Evolutionary conservation across 768 basidiomycete species (phyloP), one percentile per base, ranked within the genome.

Genomic region (Leucocoprinus leucothites): DNA sequence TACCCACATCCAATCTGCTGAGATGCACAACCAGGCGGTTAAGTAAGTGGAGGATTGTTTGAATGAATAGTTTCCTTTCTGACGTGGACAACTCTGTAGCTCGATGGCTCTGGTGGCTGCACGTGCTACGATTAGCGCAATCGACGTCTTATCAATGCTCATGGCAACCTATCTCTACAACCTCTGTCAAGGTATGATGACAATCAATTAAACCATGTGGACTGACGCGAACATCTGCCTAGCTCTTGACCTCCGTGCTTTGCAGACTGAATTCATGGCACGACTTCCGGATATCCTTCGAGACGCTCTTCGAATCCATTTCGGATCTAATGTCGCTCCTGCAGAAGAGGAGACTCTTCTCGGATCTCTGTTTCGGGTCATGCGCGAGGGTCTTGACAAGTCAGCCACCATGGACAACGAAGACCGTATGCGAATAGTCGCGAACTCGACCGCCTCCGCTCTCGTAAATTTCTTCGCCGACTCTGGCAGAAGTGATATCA

Each of bases 11-110:
- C 89, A 92, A 67, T 87, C 85, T 2, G 89, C 90, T 3, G 90
- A 92, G 69, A 87, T 91, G 79, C 87, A 90, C 61, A 92, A 92
- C 62, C 89, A 91, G 66, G 84, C 89, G 9, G 81, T 91, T 65
- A 92, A 91, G 87, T 86, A 61, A 63, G 85, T 71, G 16, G 43
- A 9, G 31, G 14, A 16, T 19, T 59, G 24, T 31, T 28, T 44
- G 46, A 59, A 6, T 55, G 22, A 31, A 9, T 53, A 5, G 51
- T 26, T 31, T 42, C 16, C 16, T 9, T 44, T 22, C 34, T 48
- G 38, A 38, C 14, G 38, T 6, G 31, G 6, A 31, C 31, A 11
- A 5, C 8, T 11, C 21, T 3, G 2, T 48, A 80, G 80, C 57
- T 82, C 80, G 25, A 64, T 82, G 64, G 89, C 89, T 8, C 72